phyloP scores from a whole-genome alignment of 257 asterid species.

The Scutellaria barbata region DNA sequence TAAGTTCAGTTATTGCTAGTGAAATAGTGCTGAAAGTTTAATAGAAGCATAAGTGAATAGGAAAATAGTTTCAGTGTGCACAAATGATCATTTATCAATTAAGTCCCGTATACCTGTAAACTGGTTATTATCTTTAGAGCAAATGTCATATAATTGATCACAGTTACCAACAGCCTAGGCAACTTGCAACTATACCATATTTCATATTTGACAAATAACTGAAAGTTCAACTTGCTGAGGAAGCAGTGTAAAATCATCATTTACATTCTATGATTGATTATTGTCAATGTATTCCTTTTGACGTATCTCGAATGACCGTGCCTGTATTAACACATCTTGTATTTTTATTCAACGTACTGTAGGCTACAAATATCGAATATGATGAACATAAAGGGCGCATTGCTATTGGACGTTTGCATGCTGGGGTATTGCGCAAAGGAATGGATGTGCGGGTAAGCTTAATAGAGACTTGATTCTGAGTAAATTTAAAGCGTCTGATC shows the following conservation, averaged over 20 bases:
- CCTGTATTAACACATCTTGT: constrained; percentile 19
- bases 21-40: not conserved
- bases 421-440: constrained; percentile 83
- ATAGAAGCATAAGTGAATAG: too few relatives aligned
- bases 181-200: not conserved
- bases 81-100: not conserved
- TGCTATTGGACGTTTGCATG: constrained; percentile 97
- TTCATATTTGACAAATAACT: not conserved
- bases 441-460: constrained; percentile 89
- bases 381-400: constrained; percentile 99
- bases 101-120: not conserved
- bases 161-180: not conserved
- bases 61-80: too few relatives aligned
- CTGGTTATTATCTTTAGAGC: constrained; percentile 8
- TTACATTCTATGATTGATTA: not conserved
- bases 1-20: not conserved
- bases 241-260: not conserved
- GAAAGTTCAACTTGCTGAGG: not conserved
- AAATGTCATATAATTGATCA: too few relatives aligned
- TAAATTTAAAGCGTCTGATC: constrained; percentile 13
- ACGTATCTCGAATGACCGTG: not conserved
- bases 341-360: constrained; percentile 36
- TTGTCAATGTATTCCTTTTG: not conserved
- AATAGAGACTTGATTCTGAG: constrained; percentile 14
- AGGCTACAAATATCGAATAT: constrained; percentile 96